Conservation (phyloP, 169 alveolate genomes). For the Babesia ovata region DNA sequence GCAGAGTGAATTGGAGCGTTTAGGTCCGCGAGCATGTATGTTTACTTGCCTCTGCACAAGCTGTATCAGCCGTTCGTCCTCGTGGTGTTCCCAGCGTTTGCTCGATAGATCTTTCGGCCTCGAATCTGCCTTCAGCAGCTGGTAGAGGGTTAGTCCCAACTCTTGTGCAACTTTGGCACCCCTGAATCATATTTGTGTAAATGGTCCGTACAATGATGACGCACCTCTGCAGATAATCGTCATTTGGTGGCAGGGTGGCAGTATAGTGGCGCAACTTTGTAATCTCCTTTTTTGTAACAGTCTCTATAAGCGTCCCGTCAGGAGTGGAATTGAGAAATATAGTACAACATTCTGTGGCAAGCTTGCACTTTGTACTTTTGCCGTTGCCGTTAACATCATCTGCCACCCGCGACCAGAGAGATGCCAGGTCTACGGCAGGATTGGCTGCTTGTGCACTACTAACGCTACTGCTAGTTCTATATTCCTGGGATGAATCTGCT, state of each 20-base stretch:
- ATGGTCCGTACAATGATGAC: neutral
- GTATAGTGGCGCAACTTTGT: constrained; percentile 13
- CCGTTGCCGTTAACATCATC: constrained; percentile 20
- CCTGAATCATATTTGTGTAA: neutral
- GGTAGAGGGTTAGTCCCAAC: constrained; percentile 60
- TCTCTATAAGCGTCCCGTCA: constrained; percentile 32
- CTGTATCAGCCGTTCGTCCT: constrained; percentile 43
- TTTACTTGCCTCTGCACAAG: constrained; percentile 19
- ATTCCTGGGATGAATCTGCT: neutral
- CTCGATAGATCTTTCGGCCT: constrained; percentile 9
- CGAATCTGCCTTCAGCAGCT: constrained; percentile 38
- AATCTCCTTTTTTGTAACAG: constrained; percentile 6
- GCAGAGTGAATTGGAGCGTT: constrained; percentile 9
- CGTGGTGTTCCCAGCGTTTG: constrained; percentile 37
- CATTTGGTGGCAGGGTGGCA: neutral
- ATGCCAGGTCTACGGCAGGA: constrained; percentile 8
- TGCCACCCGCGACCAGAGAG: constrained; percentile 59
- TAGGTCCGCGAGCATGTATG: neutral
- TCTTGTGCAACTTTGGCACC: constrained; percentile 30
- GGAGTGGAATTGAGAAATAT: constrained; percentile 50
- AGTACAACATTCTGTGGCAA: constrained; percentile 65
- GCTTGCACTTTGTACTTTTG: constrained; percentile 24
- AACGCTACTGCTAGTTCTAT: neutral
- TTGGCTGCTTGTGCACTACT: neutral
- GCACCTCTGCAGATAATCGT: constrained; percentile 7